phyloP scores from a whole-genome alignment of 192 early-diverging fungal genomes.

The Coemansia sp. region DNA sequence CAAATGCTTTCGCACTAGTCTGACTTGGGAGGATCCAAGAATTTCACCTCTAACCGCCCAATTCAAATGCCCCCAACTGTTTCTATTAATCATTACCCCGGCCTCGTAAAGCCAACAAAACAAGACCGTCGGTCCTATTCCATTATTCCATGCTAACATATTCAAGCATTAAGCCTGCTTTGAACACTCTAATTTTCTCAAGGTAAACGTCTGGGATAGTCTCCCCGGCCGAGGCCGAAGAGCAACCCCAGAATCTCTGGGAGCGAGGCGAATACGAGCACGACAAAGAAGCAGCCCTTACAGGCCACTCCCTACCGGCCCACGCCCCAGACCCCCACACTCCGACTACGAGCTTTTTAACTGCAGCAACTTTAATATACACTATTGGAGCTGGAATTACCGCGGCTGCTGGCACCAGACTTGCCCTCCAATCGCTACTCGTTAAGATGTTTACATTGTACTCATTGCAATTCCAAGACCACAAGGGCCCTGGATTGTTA shows the following conservation, averaged over 20 bases:
- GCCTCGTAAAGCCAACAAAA: conserved; percentile 63
- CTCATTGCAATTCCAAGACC: conserved; percentile 54
- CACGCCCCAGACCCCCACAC: conserved; percentile 41
- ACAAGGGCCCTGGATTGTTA: conserved; percentile 46
- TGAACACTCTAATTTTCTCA: conserved; percentile 69
- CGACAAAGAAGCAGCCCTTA: conserved; percentile 6
- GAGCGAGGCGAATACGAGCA: conserved; percentile 1
- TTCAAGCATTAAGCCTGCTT: conserved; percentile 62
- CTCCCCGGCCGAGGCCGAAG: conserved; percentile 12
- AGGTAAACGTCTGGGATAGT: conserved; percentile 59
- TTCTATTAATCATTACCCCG: conserved; percentile 79
- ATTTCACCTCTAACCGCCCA: conserved; percentile 83
- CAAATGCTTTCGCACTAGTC: conserved; percentile 79
- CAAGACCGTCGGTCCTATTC: conserved; percentile 66
- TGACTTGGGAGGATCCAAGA: conserved; percentile 82
- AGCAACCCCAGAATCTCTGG: background rate
- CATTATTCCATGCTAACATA: conserved; percentile 73
- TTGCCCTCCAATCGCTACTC: conserved; percentile 59
- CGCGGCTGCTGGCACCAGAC: conserved; percentile 57
- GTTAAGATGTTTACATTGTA: conserved; percentile 52
- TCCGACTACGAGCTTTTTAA: conserved; percentile 63
- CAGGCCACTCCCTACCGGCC: conserved; percentile 35
- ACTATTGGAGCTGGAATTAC: conserved; percentile 60
- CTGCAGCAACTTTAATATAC: conserved; percentile 65
- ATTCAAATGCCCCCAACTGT: conserved; percentile 82